phyloP scores from a whole-genome alignment of 1,139 yeast genomes.

The Hanseniaspora gamundiae region DNA sequence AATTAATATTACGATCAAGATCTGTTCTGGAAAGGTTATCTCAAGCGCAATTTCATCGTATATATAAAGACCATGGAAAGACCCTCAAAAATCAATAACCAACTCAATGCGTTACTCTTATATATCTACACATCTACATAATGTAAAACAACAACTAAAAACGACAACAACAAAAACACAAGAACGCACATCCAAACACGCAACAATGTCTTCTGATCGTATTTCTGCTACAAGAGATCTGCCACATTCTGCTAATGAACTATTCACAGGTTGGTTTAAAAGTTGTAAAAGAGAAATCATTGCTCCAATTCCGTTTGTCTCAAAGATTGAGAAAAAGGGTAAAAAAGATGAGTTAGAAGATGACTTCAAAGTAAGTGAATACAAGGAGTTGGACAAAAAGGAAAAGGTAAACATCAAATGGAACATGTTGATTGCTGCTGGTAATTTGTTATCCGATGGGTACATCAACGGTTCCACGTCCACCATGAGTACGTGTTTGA shows the following conservation, averaged over 20 bases:
- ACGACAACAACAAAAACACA: constrained; percentile 39
- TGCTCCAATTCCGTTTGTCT: background rate
- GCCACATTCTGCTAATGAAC: background rate
- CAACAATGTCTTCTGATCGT: constrained; percentile 49
- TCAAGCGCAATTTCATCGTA: no score
- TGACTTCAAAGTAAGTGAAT: constrained; percentile 4
- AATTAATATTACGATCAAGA: no score
- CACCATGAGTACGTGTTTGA: constrained; percentile 59
- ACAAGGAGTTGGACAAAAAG: constrained; percentile 13
- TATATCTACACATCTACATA: no score
- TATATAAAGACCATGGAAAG: no score
- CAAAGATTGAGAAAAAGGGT: background rate
- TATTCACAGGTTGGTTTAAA: background rate
- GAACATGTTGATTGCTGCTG: constrained; percentile 83
- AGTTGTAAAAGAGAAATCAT: background rate
- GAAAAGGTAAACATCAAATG: constrained; percentile 30
- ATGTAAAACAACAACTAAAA: no score
- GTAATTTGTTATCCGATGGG: constrained; percentile 86
- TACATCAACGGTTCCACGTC: constrained; percentile 77
- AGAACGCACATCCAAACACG: constrained; percentile 32
- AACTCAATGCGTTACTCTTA: no score
- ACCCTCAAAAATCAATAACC: no score
- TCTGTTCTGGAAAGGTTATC: no score
- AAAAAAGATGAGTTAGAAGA: constrained; percentile 4
- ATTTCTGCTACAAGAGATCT: constrained; percentile 15